Percentiles rank a stretch among this genome's conserved stretches.
phyloP scores from a whole-genome alignment of 371 early-diverging fungal species.

The Cokeromyces recurvatus region DNA sequence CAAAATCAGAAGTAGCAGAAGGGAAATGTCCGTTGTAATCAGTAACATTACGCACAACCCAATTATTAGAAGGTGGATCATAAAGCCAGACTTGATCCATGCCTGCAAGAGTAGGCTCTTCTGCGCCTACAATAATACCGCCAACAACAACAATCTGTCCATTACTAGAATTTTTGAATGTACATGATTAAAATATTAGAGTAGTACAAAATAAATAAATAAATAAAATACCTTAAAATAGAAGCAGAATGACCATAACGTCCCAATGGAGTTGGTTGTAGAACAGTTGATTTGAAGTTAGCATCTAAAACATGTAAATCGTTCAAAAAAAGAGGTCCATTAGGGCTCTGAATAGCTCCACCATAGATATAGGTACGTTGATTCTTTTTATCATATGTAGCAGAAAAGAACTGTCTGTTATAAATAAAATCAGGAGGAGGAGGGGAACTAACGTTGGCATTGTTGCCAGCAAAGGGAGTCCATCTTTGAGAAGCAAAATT shows the following conservation, averaged over 20 bases:
- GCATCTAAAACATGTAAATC: slow-evolving; percentile 31
- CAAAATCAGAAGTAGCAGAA: slow-evolving; percentile 24
- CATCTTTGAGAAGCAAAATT: slow-evolving; percentile 16
- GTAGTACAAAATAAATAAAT: slow-evolving; percentile 13
- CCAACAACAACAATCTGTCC: slow-evolving; percentile 39
- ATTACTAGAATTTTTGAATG: slow-evolving; percentile 29
- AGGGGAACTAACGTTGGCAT: slow-evolving; percentile 1
- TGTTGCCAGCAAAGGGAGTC: slow-evolving; percentile 10
- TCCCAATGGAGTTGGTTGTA: slow-evolving; percentile 14
- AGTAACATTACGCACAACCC: slow-evolving; percentile 14
- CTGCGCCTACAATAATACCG: slow-evolving; percentile 17
- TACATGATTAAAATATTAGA: no score
- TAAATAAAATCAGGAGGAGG: slow-evolving; percentile 9
- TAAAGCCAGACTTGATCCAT: slow-evolving; percentile 22
- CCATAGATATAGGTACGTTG: slow-evolving; percentile 32
- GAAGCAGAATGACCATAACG: slow-evolving; percentile 39
- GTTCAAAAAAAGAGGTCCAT: slow-evolving; percentile 7
- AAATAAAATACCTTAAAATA: slow-evolving; percentile 25
- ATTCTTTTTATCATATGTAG: slow-evolving; percentile 10
- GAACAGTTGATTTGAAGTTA: slow-evolving; percentile 11
- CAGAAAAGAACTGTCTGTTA: slow-evolving; percentile 19
- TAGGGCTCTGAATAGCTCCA: slow-evolving; percentile 20
- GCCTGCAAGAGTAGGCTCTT: slow-evolving; percentile 4
- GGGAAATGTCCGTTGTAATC: slow-evolving; percentile 6
- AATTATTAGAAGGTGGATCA: slow-evolving; percentile 20